Evolutionary conservation across 495 filamentous ascomycete genomes (phyloP).

Genomic region (Penicillium coffeae): DNA sequence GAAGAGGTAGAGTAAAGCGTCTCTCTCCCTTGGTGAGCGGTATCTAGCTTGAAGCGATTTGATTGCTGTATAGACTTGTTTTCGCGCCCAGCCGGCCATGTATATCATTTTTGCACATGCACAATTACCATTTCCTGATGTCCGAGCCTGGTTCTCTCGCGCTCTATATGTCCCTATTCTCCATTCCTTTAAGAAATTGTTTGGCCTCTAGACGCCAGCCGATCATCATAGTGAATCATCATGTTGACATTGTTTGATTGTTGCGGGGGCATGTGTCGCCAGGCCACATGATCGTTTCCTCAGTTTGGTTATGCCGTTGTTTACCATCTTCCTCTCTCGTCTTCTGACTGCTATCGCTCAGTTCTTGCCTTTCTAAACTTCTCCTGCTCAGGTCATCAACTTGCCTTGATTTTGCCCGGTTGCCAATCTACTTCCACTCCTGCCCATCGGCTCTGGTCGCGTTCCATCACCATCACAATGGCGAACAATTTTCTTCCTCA

Average conservation of each 20-base stretch:
- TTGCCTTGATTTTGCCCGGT: too few species aligned
- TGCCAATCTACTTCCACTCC: background rate
- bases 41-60: background rate
- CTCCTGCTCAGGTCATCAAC: too few species aligned
- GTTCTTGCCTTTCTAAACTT: too few species aligned
- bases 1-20: constrained; percentile 25
- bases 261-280: too few species aligned
- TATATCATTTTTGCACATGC: background rate
- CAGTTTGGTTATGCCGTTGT: background rate
- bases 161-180: background rate
- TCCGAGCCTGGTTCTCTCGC: background rate
- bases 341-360: background rate
- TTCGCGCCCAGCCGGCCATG: constrained; percentile 1
- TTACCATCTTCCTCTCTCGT: background rate
- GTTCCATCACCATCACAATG: background rate
- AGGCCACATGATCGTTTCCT: background rate
- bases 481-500: background rate
- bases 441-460: background rate
- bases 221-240: too few species aligned
- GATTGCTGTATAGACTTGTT: background rate
- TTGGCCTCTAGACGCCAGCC: too few species aligned
- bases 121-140: background rate
- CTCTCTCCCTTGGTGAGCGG: background rate
- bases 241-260: background rate
- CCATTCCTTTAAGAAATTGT: background rate